Evolutionary conservation across 1,139 yeast genomes (phyloP).

Genomic region (Komagataea norvegica): DNA sequence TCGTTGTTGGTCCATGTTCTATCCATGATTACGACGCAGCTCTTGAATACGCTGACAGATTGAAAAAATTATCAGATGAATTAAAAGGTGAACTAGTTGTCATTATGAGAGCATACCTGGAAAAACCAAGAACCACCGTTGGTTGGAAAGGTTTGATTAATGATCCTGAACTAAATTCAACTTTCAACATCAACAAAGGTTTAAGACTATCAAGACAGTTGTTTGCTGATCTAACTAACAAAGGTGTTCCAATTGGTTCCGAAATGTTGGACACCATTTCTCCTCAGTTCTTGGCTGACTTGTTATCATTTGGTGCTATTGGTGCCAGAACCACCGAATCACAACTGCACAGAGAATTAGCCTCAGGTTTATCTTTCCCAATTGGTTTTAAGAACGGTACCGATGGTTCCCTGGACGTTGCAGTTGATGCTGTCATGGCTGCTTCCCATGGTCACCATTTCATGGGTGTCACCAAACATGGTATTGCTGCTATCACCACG

Average conservation of each 20-base stretch:
- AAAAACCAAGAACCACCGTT: conserved; percentile 97
- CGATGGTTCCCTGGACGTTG: conserved; percentile 90
- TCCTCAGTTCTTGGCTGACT: conserved; percentile 93
- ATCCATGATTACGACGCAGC: conserved; percentile 91
- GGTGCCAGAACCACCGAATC: conserved; percentile 99
- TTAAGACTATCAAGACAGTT: conserved; percentile 80
- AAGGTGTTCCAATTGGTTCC: conserved; percentile 84
- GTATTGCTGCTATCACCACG: conserved; percentile 92
- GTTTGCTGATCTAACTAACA: conserved; percentile 75
- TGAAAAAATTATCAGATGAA: conserved; percentile 64
- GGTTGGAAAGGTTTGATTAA: conserved; percentile 99
- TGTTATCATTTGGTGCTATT: conserved; percentile 92
- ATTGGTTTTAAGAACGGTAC: conserved; percentile 98
- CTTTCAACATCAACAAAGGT: conserved; percentile 95
- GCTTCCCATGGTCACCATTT: conserved; percentile 92
- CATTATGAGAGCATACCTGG: conserved; percentile 95
- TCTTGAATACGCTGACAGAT: conserved; percentile 73
- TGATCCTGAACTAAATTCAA: conserved; percentile 91
- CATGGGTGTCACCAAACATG: conserved; percentile 95
- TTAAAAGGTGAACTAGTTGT: conserved; percentile 71
- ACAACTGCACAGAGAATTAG: conserved; percentile 93
- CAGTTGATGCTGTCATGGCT: conserved; percentile 90
- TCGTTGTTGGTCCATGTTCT: conserved; percentile 93
- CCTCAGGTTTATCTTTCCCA: conserved; percentile 96
- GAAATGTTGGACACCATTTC: conserved; percentile 98